Base-by-base conservation (phyloP, 306 rosid species). In the Corylus avellana region DNA sequence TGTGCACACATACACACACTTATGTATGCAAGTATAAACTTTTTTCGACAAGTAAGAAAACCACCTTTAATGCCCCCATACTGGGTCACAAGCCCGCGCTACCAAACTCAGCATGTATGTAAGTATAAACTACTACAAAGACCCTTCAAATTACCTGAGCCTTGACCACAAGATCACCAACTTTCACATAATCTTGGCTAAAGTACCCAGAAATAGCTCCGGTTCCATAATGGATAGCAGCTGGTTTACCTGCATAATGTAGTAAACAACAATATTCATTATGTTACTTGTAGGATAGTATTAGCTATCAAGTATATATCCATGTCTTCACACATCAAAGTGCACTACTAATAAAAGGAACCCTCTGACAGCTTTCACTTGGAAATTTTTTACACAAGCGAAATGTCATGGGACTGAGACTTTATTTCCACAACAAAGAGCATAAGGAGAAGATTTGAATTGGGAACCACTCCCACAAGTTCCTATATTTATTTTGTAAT, bases 171-270 rank as follows among this genome's bases (percentile, higher is more conserved):
- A 88, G 89, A 73, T 88, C 84, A 32, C 91, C 91, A 81, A 88
- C 81, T 64, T 76, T 77, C 10, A 88, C 83, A 81, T 84, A 77
- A 42, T 88, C 91, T 78, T 84, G 70, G 77, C 91, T 88, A 13
- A 88, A 86, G 83, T 73, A 86, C 59, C 91, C 89, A 47, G 91
- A 79, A 74, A 88, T 86, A 58, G 89, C 87, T 3, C 91, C 91
- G 57, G 91, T 88, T 71, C 91, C 91, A 77, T 88, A 86, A 2
- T 79, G 85, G 81, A 88, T 88, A 3, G 73, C 84, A 12, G 91
- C 91, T 79, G 83, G 51, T 73, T 85, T 86, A 35, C 91, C 91
- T 88, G 73, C 77, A 80, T 16, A 22, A 79, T 20, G 70, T 37
- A 50, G 49, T 12, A 63, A 75, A 70, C 22, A 62, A 20, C 3